phyloP scores from a whole-genome alignment of 768 basidiomycete genomes.

The Macrolepiota dolichaula region DNA sequence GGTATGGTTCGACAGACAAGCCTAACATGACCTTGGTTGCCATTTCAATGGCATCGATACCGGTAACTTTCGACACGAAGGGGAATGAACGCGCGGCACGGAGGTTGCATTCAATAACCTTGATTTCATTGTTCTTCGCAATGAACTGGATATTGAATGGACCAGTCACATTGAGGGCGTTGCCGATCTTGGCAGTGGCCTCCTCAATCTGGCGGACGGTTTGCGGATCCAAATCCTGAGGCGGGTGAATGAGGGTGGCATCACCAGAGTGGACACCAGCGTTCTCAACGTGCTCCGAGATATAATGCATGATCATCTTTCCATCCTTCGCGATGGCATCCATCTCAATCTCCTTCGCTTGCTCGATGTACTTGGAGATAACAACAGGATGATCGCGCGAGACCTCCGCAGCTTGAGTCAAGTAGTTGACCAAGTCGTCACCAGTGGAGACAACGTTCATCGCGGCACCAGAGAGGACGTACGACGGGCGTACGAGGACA shows the following conservation, averaged over 20 bases:
- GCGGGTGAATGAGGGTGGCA: conserved; percentile 96
- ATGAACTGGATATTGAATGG: conserved; percentile 99
- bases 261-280: conserved; percentile 99
- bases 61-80: conserved; percentile 98
- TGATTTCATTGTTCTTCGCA: conserved; percentile 99
- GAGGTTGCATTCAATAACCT: conserved; percentile 99
- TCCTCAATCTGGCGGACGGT: conserved; percentile 96
- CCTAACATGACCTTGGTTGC: conserved; percentile 98
- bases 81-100: conserved; percentile 98
- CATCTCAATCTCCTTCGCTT: conserved; percentile 99
- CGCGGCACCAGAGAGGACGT: conserved; percentile 98
- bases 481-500: conserved; percentile 95
- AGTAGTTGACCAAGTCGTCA: conserved; percentile 88
- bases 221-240: conserved; percentile 95
- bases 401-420: conserved; percentile 93
- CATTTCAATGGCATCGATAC: conserved; percentile 97
- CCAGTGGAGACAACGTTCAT: conserved; percentile 98
- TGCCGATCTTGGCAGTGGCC: conserved; percentile 96
- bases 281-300: conserved; percentile 99
- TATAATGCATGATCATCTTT: conserved; percentile 99
- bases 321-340: conserved; percentile 97
- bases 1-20: conserved; percentile 86
- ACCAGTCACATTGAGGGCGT: conserved; percentile 96
- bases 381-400: conserved; percentile 90
- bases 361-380: conserved; percentile 98